Conservation (phyloP, 2,329 filamentous ascomycete genomes). For the Lachnellula suecica region DNA sequence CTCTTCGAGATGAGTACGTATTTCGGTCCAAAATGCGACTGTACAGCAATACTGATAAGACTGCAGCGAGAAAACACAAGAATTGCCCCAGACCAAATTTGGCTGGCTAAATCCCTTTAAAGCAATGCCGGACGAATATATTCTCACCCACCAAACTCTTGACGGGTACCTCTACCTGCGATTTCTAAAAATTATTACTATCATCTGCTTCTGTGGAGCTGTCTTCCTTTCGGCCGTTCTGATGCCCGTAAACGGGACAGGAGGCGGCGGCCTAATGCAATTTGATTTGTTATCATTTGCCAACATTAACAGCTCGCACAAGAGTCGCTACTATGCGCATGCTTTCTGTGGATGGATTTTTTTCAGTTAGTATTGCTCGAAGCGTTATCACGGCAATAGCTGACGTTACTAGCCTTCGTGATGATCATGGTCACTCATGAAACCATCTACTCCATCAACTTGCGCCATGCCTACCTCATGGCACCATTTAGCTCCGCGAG, state of each 20-base stretch:
- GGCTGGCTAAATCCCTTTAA: constrained; percentile 68
- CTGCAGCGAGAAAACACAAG: constrained; percentile 54
- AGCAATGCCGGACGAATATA: constrained; percentile 69
- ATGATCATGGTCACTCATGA: constrained; percentile 87
- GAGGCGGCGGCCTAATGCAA: constrained; percentile 61
- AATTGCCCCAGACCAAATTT: constrained; percentile 57
- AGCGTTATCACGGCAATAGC: background rate
- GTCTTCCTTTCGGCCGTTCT: constrained; percentile 79
- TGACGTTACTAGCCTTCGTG: constrained; percentile 59
- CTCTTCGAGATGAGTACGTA: constrained; percentile 41
- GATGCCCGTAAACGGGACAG: constrained; percentile 83
- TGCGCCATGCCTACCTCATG: constrained; percentile 87
- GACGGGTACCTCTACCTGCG: constrained; percentile 90
- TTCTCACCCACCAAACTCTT: constrained; percentile 85
- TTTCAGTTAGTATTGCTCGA: constrained; percentile 42
- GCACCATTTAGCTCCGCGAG: constrained; percentile 80
- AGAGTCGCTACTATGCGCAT: constrained; percentile 76
- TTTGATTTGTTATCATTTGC: constrained; percentile 79
- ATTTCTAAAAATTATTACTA: constrained; percentile 74
- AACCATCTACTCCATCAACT: constrained; percentile 84
- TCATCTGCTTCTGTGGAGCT: constrained; percentile 80
- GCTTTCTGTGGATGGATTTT: constrained; percentile 78
- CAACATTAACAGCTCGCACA: constrained; percentile 61
- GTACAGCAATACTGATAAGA: constrained; percentile 4
- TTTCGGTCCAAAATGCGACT: background rate